phyloP scores from a whole-genome alignment of 139 green algal species.

The Parachlorella kessleri region DNA sequence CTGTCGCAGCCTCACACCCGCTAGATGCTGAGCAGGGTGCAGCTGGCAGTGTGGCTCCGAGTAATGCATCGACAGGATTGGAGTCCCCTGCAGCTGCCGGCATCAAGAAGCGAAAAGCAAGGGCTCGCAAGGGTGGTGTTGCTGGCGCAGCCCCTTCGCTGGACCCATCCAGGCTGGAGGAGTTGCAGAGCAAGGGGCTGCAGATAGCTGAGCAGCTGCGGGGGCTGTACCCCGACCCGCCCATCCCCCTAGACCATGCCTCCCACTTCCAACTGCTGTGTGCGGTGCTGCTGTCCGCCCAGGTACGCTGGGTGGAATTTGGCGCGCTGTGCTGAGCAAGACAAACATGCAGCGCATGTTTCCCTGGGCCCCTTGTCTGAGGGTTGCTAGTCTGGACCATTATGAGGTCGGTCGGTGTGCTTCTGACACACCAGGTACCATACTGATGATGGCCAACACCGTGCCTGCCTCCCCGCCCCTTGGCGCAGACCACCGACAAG shows the following conservation, averaged over 20 bases:
- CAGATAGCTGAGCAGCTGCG: constrained; percentile 63
- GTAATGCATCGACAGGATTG: too few species aligned
- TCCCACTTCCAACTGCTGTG: constrained; percentile 80
- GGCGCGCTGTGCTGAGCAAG: background rate
- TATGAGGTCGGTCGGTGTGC: background rate
- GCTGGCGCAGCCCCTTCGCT: too few species aligned
- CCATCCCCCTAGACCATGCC: constrained; percentile 74
- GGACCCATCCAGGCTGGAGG: background rate
- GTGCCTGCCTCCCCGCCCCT: background rate
- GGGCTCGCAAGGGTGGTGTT: too few species aligned
- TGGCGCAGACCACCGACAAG: constrained; percentile 69
- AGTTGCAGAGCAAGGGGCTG: constrained; percentile 49
- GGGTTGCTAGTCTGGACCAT: too few species aligned
- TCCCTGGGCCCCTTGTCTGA: too few species aligned
- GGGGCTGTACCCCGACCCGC: constrained; percentile 69
- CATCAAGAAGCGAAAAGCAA: background rate
- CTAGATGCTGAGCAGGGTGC: too few species aligned
- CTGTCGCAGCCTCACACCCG: too few species aligned
- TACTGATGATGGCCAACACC: background rate
- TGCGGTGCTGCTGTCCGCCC: constrained; percentile 81
- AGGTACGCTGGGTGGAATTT: constrained; percentile 31
- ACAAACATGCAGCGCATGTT: too few species aligned
- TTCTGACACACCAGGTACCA: too few species aligned
- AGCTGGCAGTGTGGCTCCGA: too few species aligned
- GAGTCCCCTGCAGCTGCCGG: background rate